Conservation (phyloP, 23 red algal genomes). For the Pyropia yezoensis region DNA sequence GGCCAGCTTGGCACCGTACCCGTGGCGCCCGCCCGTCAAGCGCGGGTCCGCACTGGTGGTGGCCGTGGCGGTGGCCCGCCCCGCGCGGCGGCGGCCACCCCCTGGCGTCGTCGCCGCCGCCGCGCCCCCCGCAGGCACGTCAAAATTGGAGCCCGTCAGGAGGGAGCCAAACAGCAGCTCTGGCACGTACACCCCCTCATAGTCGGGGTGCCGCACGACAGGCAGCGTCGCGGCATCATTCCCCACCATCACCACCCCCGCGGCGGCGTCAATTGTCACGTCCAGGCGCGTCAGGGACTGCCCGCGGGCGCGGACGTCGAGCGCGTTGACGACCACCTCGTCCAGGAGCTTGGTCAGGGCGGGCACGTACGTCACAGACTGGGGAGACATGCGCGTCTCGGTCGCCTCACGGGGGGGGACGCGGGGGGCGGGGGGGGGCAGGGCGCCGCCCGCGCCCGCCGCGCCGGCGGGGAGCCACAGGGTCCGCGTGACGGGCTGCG, state of each 20-base stretch:
- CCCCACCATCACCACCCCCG: background rate
- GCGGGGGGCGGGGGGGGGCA: too few species aligned
- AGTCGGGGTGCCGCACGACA: conserved; percentile 18
- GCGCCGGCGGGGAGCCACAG: conserved; percentile 1
- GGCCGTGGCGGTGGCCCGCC: background rate
- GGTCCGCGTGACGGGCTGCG: conserved; percentile 3
- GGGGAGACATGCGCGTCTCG: background rate
- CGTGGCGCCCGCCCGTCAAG: conserved; percentile 34
- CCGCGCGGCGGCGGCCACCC: background rate
- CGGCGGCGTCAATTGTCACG: background rate
- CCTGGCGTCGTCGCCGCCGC: background rate
- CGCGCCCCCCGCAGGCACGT: background rate
- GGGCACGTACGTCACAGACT: conserved; percentile 20
- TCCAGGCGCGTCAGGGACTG: background rate
- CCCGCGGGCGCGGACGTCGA: background rate
- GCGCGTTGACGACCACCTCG: conserved; percentile 56
- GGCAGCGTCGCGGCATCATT: conserved; percentile 27
- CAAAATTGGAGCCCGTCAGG: conserved; percentile 53
- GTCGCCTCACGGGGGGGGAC: background rate
- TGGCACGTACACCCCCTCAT: conserved; percentile 31
- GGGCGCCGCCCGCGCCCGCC: too few species aligned
- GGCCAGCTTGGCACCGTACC: conserved; percentile 62
- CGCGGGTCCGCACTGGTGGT: conserved; percentile 4
- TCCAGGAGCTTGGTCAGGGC: conserved; percentile 45
- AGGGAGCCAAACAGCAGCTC: conserved; percentile 58